Conservation (phyloP, 176 grass and related monocot species). For the Aechmea fasciata region DNA sequence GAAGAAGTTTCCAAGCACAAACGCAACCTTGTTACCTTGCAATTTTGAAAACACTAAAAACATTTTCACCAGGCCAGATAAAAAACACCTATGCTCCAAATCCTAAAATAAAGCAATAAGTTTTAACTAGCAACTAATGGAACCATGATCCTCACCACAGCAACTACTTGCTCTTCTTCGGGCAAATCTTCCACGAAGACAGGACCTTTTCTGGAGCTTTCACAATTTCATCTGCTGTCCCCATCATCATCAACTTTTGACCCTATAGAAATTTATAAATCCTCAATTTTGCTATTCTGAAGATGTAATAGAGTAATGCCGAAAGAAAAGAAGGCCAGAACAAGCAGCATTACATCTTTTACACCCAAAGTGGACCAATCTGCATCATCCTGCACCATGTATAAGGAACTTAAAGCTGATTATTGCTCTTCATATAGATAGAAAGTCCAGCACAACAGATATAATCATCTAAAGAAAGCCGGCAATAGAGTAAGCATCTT, state of each 20-base stretch:
- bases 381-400: slow-evolving; percentile 75
- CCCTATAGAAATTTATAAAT: slow-evolving; percentile 43
- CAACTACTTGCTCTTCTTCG: slow-evolving; percentile 87
- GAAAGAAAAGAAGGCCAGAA: slow-evolving; percentile 15
- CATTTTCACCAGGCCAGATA: background rate
- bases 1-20: no score
- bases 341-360: slow-evolving; percentile 70
- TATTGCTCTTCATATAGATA: slow-evolving; percentile 10
- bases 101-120: background rate
- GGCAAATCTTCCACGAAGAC: slow-evolving; percentile 96
- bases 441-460: background rate
- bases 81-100: background rate
- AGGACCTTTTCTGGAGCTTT: slow-evolving; percentile 89
- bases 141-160: slow-evolving; percentile 35
- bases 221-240: slow-evolving; percentile 97
- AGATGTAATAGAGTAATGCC: slow-evolving; percentile 14
- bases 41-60: background rate
- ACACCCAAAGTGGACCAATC: slow-evolving; percentile 90
- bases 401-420: slow-evolving; percentile 13
- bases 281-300: slow-evolving; percentile 6
- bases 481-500: background rate
- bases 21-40: no score
- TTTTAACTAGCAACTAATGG: background rate
- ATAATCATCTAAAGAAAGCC: background rate
- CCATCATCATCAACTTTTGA: slow-evolving; percentile 99